phyloP scores from a whole-genome alignment of 768 basidiomycete species.

The Phanerochaete carnosa region DNA sequence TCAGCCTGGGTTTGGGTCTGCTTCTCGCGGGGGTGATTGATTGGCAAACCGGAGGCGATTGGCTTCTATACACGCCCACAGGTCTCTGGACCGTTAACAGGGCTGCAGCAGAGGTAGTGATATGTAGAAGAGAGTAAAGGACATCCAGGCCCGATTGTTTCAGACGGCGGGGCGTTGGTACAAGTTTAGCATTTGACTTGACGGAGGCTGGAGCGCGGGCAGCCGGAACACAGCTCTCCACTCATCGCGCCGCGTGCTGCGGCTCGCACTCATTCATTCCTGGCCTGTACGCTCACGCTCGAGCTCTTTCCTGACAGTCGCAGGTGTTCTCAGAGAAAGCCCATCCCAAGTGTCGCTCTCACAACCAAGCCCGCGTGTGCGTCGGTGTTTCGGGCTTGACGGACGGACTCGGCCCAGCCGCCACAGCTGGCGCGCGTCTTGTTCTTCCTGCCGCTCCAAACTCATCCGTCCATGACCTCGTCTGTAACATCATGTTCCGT shows the following conservation, averaged over 20 bases:
- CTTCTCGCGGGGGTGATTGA: slow-evolving; percentile 1
- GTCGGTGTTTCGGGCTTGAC: background rate
- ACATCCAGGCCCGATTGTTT: slow-evolving; percentile 1
- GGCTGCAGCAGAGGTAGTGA: slow-evolving; percentile 1
- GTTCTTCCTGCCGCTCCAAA: background rate
- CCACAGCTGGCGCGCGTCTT: background rate
- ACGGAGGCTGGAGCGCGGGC: slow-evolving; percentile 10
- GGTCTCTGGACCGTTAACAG: background rate
- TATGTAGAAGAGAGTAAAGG: background rate
- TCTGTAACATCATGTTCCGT: background rate
- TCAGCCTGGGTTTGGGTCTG: background rate
- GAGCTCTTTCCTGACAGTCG: too few relatives aligned
- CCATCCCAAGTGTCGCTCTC: too few relatives aligned
- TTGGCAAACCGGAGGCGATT: background rate
- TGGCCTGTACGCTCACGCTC: too few relatives aligned
- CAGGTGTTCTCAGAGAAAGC: too few relatives aligned
- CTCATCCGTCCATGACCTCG: background rate
- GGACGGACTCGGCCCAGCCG: background rate
- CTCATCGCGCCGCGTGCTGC: too few relatives aligned
- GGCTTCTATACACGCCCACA: slow-evolving; percentile 1
- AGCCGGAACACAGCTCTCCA: slow-evolving; percentile 5
- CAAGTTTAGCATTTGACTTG: slow-evolving; percentile 4
- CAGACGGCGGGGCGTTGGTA: slow-evolving; percentile 1
- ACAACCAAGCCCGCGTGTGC: too few relatives aligned
- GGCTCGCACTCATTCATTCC: too few relatives aligned